A percentile compares a stretch with the other conserved stretches of the same genome.
Conservation (phyloP, 2,329 filamentous ascomycete genomes). For the Penicillium olsonii region DNA sequence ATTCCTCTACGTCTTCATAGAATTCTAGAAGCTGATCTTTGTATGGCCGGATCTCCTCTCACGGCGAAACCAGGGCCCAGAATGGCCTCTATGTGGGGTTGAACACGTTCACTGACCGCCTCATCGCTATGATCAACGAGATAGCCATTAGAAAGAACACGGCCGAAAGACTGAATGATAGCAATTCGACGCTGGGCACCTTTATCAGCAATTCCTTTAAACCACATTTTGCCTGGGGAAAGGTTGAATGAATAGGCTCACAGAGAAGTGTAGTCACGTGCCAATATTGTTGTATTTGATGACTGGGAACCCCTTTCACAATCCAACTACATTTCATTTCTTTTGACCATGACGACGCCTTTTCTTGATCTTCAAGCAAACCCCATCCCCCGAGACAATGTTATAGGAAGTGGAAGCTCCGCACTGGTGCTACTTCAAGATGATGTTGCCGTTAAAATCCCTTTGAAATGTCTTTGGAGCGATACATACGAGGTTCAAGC, state of each 20-base stretch:
- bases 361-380: constrained; percentile 16
- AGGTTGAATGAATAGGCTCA: constrained; percentile 16
- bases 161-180: constrained; percentile 23
- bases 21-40: constrained; percentile 11
- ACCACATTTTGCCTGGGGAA: constrained; percentile 23
- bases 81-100: constrained; percentile 23
- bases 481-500: constrained; percentile 15
- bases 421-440: constrained; percentile 15
- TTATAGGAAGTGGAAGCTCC: constrained; percentile 20
- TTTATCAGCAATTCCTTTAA: constrained; percentile 21
- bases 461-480: constrained; percentile 17
- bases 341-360: constrained; percentile 11
- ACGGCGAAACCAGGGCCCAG: constrained; percentile 21
- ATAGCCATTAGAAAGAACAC: constrained; percentile 23
- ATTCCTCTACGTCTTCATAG: constrained; percentile 13
- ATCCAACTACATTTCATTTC: neutral
- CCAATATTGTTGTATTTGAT: no score
- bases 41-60: constrained; percentile 22
- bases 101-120: constrained; percentile 17
- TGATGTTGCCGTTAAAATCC: constrained; percentile 20
- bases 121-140: constrained; percentile 20
- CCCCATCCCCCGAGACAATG: constrained; percentile 11
- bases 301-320: neutral
- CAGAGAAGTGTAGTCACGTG: neutral
- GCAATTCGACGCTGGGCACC: constrained; percentile 22